Base-by-base conservation (phyloP, 2,329 filamentous ascomycete genomes). In the Diaporthe batatas region DNA sequence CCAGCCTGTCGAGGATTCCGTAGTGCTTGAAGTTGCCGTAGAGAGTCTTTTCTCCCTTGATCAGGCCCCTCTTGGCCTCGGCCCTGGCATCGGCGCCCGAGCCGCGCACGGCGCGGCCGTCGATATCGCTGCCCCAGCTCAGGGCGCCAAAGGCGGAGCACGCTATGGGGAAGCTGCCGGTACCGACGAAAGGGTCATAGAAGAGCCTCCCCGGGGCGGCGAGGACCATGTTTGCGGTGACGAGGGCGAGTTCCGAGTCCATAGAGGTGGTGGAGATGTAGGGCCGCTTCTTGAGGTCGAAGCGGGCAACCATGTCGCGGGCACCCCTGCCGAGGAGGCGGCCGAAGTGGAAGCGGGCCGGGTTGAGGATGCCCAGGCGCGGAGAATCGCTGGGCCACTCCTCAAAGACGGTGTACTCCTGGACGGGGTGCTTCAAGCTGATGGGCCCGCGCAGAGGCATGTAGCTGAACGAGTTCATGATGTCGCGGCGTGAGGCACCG, bases 191-290 rank as follows among this genome's bases (percentile, higher is more conserved):
- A 0, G 96, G 96, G 77, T 99, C 96, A 79, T 96, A 98, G 78
- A 97, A 94, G 2, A 98, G 80, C 79, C 94, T 97, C 0, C 94
- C 96, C 0, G 95, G 93, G 0, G 86, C 91, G 0, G 95, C 95
- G 18, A 94, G 89, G 0, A 94, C 94, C 77, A 99, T 91, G 79
- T 98, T 99, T 1, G 96, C 96, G 0, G 95, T 98, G 29, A 99
- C 86, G 0, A 99, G 88, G 16, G 95, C 94, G 55, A 99, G 87
- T 81, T 98, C 96, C 0, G 96, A 93, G 80, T 99, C 96, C 96
- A 99, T 98, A 58, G 94, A 96, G 0, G 96, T 99, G 0, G 96
- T 98, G 77, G 93, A 94, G 78, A 99, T 98, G 80, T 99, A 99
- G 51, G 89, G 88, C 36, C 96, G 87, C 83, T 97, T 98, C 86